phyloP scores from a whole-genome alignment of 768 basidiomycete genomes.

The Russula foetens region DNA sequence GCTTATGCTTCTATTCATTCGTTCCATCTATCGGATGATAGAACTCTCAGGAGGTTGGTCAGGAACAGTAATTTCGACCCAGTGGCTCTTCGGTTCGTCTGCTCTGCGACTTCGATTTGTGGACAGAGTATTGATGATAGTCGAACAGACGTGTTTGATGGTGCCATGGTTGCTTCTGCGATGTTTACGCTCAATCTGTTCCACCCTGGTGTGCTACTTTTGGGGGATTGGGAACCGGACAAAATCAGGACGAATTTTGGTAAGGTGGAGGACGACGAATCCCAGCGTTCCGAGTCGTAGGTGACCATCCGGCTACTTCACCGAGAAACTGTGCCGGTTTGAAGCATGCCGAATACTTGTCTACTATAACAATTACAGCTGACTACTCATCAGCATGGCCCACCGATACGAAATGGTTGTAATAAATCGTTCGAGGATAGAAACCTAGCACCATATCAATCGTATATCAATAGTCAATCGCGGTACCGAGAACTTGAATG shows the following conservation, averaged over 20 bases:
- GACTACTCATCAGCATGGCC: no score
- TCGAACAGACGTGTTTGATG: slow-evolving; percentile 5
- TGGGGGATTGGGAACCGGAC: not conserved
- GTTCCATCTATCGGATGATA: slow-evolving; percentile 9
- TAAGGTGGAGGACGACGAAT: not conserved
- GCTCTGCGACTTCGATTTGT: not conserved
- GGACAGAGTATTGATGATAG: not conserved
- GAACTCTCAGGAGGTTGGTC: slow-evolving; percentile 13
- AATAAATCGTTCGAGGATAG: no score
- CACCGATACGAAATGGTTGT: no score
- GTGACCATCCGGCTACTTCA: no score
- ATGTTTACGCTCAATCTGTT: slow-evolving; percentile 10
- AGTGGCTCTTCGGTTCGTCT: slow-evolving; percentile 12
- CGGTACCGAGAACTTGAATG: no score
- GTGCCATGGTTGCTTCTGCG: slow-evolving; percentile 6
- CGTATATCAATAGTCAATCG: no score
- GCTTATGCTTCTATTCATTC: not conserved
- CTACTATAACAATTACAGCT: no score
- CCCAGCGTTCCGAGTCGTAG: no score
- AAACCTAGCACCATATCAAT: no score
- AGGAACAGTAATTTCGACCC: slow-evolving; percentile 7
- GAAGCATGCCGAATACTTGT: no score
- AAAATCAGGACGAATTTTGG: not conserved
- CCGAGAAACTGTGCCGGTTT: no score
- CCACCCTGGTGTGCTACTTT: slow-evolving; percentile 11